Evolutionary conservation across 2,329 filamentous ascomycete species (phyloP).

Genomic region (Zalaria sp.): DNA sequence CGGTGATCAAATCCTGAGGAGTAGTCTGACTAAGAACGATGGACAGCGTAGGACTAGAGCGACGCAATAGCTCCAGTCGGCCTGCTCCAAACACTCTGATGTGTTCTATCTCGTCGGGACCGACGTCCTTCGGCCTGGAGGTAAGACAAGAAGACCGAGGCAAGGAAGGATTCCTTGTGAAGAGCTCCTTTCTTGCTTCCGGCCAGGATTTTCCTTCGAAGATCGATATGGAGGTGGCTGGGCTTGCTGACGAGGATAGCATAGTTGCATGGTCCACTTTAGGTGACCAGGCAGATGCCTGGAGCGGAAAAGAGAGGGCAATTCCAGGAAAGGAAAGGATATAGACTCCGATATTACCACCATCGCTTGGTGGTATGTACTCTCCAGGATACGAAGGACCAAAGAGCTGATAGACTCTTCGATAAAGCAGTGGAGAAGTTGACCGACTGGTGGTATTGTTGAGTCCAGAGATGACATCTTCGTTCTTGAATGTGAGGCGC

Average conservation of each 20-base stretch:
- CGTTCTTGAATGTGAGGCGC: conserved; percentile 59
- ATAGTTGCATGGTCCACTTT: conserved; percentile 72
- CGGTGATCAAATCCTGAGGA: conserved; percentile 78
- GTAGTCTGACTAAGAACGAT: conserved; percentile 76
- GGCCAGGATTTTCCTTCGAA: conserved; percentile 88
- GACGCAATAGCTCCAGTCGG: conserved; percentile 61
- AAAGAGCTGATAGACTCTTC: conserved; percentile 78
- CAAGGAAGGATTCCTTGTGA: conserved; percentile 59
- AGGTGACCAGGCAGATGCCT: conserved; percentile 59
- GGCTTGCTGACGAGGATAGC: conserved; percentile 62
- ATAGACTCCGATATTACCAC: conserved; percentile 55
- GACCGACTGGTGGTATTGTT: conserved; percentile 3
- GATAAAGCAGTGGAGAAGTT: conserved; percentile 11
- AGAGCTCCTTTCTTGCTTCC: conserved; percentile 62
- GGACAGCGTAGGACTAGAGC: conserved; percentile 51
- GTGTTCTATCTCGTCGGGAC: conserved; percentile 79
- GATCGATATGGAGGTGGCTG: conserved; percentile 76
- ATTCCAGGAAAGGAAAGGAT: conserved; percentile 89
- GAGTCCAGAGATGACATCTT: conserved; percentile 1
- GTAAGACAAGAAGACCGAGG: conserved; percentile 57
- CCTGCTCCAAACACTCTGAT: conserved; percentile 68
- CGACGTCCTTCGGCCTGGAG: conserved; percentile 58
- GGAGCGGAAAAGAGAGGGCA: conserved; percentile 78
- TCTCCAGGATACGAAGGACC: conserved; percentile 91
- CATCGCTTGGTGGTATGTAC: conserved; percentile 54